phyloP scores from a whole-genome alignment of 352 stramenopile genomes.

The Globisporangium irregulare region DNA sequence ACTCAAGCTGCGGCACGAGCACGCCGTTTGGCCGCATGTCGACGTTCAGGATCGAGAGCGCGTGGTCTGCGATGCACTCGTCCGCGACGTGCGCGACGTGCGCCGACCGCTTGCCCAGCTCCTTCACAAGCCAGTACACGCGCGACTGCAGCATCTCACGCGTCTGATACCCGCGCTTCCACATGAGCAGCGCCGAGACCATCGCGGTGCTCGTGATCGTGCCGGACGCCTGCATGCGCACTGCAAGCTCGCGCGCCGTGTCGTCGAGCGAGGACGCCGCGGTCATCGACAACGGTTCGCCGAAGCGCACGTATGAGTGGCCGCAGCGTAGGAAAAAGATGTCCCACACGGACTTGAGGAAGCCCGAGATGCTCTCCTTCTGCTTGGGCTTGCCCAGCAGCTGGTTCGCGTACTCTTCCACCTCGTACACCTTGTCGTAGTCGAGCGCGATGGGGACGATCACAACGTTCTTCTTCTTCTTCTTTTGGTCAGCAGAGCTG shows the following conservation, averaged over 20 bases:
- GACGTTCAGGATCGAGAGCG: conserved; percentile 60
- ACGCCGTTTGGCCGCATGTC: conserved; percentile 37
- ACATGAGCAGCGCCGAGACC: conserved; percentile 74
- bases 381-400: conserved; percentile 83
- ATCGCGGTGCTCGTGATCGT: conserved; percentile 78
- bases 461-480: conserved; percentile 50
- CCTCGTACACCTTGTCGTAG: conserved; percentile 89
- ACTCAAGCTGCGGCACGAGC: conserved; percentile 48
- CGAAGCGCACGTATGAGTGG: conserved; percentile 86
- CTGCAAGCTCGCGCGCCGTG: conserved; percentile 47
- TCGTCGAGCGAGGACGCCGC: conserved; percentile 41
- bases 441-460: conserved; percentile 86
- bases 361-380: conserved; percentile 69
- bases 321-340: conserved; percentile 74
- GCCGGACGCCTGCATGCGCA: conserved; percentile 71
- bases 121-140: conserved; percentile 55
- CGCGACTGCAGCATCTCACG: conserved; percentile 52
- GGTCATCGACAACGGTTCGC: conserved; percentile 58
- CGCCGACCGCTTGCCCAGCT: conserved; percentile 40
- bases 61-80: conserved; percentile 50
- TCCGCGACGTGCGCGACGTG: conserved; percentile 61
- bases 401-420: conserved; percentile 84
- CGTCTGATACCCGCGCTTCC: conserved; percentile 62
- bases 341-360: conserved; percentile 73
- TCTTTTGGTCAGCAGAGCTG: conserved; percentile 20